Evolutionary conservation across 805 yeast genomes (phyloP).

Genomic region (Candida manassasensis): DNA sequence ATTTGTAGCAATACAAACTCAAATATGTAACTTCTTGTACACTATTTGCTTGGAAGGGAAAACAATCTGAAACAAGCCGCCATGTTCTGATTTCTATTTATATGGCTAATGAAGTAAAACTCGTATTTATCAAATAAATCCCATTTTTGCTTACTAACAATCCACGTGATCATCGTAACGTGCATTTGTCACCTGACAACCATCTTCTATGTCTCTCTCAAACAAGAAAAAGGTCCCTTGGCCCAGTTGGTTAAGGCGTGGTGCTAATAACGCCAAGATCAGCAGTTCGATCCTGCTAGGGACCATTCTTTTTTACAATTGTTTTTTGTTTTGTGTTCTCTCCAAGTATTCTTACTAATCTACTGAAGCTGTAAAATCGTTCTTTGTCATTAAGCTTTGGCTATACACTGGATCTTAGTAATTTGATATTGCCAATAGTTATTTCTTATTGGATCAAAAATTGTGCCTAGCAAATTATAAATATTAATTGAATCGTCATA

Average conservation of each 20-base stretch:
- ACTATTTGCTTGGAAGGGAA: too few species aligned
- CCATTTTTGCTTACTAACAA: too few species aligned
- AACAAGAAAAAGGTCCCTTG: constrained; percentile 42
- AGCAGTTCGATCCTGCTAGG: constrained; percentile 46
- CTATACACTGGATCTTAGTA: constrained; percentile 3
- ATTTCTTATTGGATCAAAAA: constrained; percentile 58
- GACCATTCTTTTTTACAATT: constrained; percentile 13
- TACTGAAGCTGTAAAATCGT: not conserved
- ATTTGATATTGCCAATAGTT: constrained; percentile 58
- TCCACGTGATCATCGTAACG: too few species aligned
- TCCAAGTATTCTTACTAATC: not conserved
- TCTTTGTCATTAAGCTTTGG: not conserved
- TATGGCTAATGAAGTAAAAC: too few species aligned
- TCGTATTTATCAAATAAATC: too few species aligned
- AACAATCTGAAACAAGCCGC: too few species aligned
- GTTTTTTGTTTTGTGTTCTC: constrained; percentile 11
- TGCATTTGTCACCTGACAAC: too few species aligned
- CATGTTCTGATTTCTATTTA: too few species aligned
- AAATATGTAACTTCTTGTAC: too few species aligned
- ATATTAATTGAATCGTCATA: constrained; percentile 35
- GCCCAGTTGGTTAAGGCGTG: constrained; percentile 53
- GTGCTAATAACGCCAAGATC: constrained; percentile 61
- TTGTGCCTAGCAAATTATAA: constrained; percentile 46
- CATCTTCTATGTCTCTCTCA: too few species aligned
- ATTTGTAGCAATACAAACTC: too few species aligned